Percentiles rank a stretch among this genome's conserved stretches.
These are phyloP conservation scores for Berberis vulgaris DNA, from an alignment of 164 flowering plant species.

Conservation along the genomic window DNA sequence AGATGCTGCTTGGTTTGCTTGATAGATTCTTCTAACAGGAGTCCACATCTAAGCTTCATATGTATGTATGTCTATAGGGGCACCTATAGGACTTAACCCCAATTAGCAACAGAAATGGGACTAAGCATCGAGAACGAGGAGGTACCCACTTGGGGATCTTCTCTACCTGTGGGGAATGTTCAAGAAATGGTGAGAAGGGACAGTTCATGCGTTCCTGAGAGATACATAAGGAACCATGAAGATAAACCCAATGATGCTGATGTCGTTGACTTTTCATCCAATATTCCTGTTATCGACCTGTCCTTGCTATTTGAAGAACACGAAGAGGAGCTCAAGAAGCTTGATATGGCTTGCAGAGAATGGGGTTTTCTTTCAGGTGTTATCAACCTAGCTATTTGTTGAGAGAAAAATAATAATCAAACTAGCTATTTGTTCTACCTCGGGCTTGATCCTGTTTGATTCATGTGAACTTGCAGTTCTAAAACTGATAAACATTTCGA, in stretches of 20 bases:
- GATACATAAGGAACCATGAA: slow-evolving; percentile 11
- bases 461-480: neutral
- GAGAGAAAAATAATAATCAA: neutral
- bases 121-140: neutral
- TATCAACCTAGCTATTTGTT: neutral
- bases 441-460: too few species aligned
- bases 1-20: too few species aligned
- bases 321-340: neutral
- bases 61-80: too few species aligned
- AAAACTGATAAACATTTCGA: neutral
- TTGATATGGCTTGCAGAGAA: neutral
- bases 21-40: too few species aligned
- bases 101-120: neutral
- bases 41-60: too few species aligned
- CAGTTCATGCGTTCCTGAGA: slow-evolving; percentile 12
- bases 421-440: too few species aligned
- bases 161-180: slow-evolving; percentile 14
- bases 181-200: slow-evolving; percentile 23
- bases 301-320: neutral
- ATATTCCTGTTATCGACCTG: neutral
- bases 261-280: neutral
- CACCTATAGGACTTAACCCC: too few species aligned
- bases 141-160: slow-evolving; percentile 6
- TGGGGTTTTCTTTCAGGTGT: neutral
- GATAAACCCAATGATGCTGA: slow-evolving; percentile 5